A percentile compares a stretch with the other conserved stretches of the same genome.
phyloP scores from a whole-genome alignment of 2,329 filamentous ascomycete genomes.

The Aspergillus intermedius region DNA sequence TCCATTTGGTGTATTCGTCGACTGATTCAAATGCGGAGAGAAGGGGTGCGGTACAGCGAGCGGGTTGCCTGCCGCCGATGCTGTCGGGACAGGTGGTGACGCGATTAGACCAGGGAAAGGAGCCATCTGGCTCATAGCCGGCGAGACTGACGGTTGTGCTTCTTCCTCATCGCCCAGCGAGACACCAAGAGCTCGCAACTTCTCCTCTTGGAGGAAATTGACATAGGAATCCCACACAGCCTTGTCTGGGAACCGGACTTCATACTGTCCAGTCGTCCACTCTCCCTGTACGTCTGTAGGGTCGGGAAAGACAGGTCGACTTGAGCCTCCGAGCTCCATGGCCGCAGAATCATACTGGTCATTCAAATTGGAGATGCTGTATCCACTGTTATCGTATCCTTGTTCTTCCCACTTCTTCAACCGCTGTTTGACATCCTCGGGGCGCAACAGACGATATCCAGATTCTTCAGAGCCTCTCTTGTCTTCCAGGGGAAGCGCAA shows the following conservation, averaged over 20 bases:
- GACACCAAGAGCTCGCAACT: constrained; percentile 84
- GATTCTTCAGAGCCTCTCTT: constrained; percentile 50
- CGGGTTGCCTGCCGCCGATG: constrained; percentile 68
- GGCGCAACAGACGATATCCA: constrained; percentile 32
- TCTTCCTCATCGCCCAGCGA: constrained; percentile 73
- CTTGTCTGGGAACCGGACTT: constrained; percentile 40
- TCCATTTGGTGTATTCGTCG: constrained; percentile 57
- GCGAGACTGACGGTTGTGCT: constrained; percentile 60
- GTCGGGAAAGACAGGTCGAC: constrained; percentile 39
- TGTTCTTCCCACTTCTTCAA: constrained; percentile 37
- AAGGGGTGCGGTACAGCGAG: constrained; percentile 57
- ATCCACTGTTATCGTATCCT: constrained; percentile 39
- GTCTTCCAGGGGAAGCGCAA: constrained; percentile 63
- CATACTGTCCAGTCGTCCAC: constrained; percentile 23
- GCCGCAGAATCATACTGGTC: constrained; percentile 22
- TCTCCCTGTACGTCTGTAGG: constrained; percentile 32
- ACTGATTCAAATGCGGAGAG: constrained; percentile 53
- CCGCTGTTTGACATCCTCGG: constrained; percentile 32
- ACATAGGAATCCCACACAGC: constrained; percentile 71
- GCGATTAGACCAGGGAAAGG: constrained; percentile 70
- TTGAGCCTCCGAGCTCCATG: constrained; percentile 34
- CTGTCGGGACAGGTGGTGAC: constrained; percentile 74
- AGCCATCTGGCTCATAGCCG: constrained; percentile 62
- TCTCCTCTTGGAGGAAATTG: constrained; percentile 77
- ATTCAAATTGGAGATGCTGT: constrained; percentile 27